Conservation (phyloP, 768 basidiomycete species). For the Pleurotus citrinopileatus region DNA sequence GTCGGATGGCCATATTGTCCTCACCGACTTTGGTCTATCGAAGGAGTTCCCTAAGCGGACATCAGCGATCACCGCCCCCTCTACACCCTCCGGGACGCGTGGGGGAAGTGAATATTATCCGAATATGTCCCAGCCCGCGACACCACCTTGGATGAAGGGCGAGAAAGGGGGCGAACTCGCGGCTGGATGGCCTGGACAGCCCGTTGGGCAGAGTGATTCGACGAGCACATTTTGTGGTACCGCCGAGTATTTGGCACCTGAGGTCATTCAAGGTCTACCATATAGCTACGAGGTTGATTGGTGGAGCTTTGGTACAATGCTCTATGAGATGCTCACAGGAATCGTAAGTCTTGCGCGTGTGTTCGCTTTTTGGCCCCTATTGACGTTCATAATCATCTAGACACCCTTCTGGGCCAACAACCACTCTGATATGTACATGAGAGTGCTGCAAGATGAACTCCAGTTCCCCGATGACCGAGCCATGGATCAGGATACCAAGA, state of each 20-base stretch:
- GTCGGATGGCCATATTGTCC: constrained; percentile 90
- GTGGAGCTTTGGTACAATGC: constrained; percentile 98
- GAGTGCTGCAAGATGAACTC: constrained; percentile 87
- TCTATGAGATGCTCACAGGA: constrained; percentile 96
- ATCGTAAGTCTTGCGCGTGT: constrained; percentile 59
- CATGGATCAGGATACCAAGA: constrained; percentile 95
- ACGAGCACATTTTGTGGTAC: constrained; percentile 93
- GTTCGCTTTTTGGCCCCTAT: constrained; percentile 8
- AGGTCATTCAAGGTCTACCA: constrained; percentile 88
- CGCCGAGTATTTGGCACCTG: constrained; percentile 95
- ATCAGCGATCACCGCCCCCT: constrained; percentile 44
- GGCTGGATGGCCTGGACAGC: constrained; percentile 55
- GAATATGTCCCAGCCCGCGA: constrained; percentile 37
- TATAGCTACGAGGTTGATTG: constrained; percentile 96
- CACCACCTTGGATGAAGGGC: constrained; percentile 79
- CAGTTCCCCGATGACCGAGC: constrained; percentile 86
- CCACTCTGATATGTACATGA: constrained; percentile 92
- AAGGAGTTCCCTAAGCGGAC: constrained; percentile 78
- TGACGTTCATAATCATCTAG: constrained; percentile 32
- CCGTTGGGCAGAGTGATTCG: constrained; percentile 50
- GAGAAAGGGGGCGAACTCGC: constrained; percentile 53
- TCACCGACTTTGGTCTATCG: constrained; percentile 95
- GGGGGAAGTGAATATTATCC: constrained; percentile 52
- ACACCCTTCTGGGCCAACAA: constrained; percentile 93
- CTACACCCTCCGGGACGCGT: constrained; percentile 51